Conservation (phyloP, 2,329 filamentous ascomycete species). For the Fusarium multiceps region DNA sequence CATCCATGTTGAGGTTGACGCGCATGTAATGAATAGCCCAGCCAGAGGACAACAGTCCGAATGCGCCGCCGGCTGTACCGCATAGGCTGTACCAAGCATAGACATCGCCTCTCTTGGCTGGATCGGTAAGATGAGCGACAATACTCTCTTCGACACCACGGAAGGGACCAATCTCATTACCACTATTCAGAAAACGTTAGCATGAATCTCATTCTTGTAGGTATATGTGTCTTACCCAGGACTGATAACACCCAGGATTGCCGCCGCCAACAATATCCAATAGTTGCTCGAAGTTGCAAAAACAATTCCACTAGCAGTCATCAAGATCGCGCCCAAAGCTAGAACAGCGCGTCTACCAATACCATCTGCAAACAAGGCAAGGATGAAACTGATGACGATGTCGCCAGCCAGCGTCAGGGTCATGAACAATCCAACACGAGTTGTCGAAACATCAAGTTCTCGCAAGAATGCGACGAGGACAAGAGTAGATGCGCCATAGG, state of each 20-base stretch:
- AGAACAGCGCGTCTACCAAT: conserved; percentile 67
- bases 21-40: conserved; percentile 67
- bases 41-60: conserved; percentile 69
- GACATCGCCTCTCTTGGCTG: conserved; percentile 62
- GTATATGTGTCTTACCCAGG: conserved; percentile 53
- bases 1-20: conserved; percentile 55
- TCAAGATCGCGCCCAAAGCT: conserved; percentile 63
- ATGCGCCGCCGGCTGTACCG: conserved; percentile 69
- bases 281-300: conserved; percentile 66
- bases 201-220: rapidly evolving
- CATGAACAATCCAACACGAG: conserved; percentile 72
- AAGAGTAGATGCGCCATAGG: conserved; percentile 69
- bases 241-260: conserved; percentile 71
- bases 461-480: conserved; percentile 68
- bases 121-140: conserved; percentile 65
- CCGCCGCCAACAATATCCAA: conserved; percentile 68
- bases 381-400: conserved; percentile 66
- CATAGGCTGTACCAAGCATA: conserved; percentile 71
- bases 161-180: conserved; percentile 73
- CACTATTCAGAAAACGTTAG: conserved; percentile 52
- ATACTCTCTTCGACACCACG: conserved; percentile 71
- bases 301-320: conserved; percentile 65
- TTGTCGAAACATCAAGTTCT: conserved; percentile 61
- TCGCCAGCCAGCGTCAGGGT: conserved; percentile 71
- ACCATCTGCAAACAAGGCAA: conserved; percentile 69